phyloP scores from a whole-genome alignment of 2,329 filamentous ascomycete genomes.

The Aspergillus brasiliensis region DNA sequence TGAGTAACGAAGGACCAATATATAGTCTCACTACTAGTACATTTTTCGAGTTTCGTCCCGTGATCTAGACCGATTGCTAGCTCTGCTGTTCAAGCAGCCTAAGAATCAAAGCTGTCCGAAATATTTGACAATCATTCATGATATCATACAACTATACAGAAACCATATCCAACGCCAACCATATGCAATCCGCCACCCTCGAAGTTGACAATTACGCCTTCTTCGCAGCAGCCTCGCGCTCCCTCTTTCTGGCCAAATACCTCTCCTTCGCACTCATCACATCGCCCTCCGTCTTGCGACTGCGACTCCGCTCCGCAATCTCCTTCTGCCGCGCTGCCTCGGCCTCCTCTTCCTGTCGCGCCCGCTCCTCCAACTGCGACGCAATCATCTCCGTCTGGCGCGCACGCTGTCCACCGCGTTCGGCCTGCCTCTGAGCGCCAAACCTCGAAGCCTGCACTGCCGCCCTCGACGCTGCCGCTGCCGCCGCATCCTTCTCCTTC shows the following conservation, averaged over 20 bases:
- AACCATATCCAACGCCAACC: background rate
- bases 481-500: constrained; percentile 19
- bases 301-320: constrained; percentile 59
- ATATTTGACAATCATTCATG: background rate
- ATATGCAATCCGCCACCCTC: background rate
- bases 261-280: constrained; percentile 63
- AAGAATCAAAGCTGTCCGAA: background rate
- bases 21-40: too few relatives aligned
- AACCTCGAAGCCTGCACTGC: constrained; percentile 22
- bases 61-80: background rate
- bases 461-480: constrained; percentile 18
- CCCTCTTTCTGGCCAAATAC: constrained; percentile 62
- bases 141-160: constrained; percentile 3
- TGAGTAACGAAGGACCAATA: background rate
- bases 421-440: constrained; percentile 36
- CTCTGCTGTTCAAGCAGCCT: background rate
- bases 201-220: constrained; percentile 5
- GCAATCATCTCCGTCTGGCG: constrained; percentile 64
- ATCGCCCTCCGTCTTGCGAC: constrained; percentile 59
- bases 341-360: constrained; percentile 59
- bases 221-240: constrained; percentile 45
- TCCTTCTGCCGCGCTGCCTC: constrained; percentile 57
- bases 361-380: constrained; percentile 58
- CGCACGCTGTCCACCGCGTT: constrained; percentile 50
- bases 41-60: too few relatives aligned